Conservation (phyloP, 306 rosid genomes). For the Prunus padus region DNA sequence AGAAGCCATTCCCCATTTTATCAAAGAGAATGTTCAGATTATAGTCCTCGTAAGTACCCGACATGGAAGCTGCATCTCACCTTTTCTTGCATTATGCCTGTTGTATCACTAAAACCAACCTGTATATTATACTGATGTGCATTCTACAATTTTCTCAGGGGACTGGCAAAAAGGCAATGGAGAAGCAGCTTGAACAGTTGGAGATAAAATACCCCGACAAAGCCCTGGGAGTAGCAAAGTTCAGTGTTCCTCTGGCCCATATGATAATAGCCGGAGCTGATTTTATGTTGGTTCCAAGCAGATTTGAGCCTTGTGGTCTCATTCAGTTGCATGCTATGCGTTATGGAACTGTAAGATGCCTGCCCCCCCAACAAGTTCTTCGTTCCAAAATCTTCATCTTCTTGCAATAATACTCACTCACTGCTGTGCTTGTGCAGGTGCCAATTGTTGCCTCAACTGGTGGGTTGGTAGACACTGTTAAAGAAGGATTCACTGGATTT, state of each 20-base stretch:
- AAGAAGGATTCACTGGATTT: slow-evolving; percentile 86
- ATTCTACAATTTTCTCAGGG: slow-evolving; percentile 48
- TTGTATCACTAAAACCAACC: neutral
- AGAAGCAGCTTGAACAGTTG: slow-evolving; percentile 66
- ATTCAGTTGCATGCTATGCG: slow-evolving; percentile 89
- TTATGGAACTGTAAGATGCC: slow-evolving; percentile 58
- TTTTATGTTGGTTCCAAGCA: slow-evolving; percentile 67
- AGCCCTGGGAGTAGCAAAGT: slow-evolving; percentile 76
- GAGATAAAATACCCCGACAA: slow-evolving; percentile 59
- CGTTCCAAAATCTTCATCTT: neutral
- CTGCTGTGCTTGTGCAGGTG: slow-evolving; percentile 38
- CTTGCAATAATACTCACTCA: neutral
- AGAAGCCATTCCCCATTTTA: slow-evolving; percentile 70
- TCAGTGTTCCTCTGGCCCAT: slow-evolving; percentile 77
- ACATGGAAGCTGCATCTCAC: neutral
- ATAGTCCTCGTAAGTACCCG: slow-evolving; percentile 63
- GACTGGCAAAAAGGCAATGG: slow-evolving; percentile 75
- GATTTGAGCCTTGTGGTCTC: slow-evolving; percentile 89
- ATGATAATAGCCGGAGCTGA: slow-evolving; percentile 80
- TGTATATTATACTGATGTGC: slow-evolving; percentile 20
- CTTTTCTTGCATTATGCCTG: neutral
- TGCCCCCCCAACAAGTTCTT: neutral
- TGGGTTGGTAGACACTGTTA: slow-evolving; percentile 80
- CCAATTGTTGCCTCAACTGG: slow-evolving; percentile 86
- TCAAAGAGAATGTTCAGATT: slow-evolving; percentile 57